Percentiles rank a stretch among this genome's conserved stretches.
These are phyloP conservation scores for Leucaena leucocephala DNA, from an alignment of 306 rosid species.

Conservation along the genomic window DNA sequence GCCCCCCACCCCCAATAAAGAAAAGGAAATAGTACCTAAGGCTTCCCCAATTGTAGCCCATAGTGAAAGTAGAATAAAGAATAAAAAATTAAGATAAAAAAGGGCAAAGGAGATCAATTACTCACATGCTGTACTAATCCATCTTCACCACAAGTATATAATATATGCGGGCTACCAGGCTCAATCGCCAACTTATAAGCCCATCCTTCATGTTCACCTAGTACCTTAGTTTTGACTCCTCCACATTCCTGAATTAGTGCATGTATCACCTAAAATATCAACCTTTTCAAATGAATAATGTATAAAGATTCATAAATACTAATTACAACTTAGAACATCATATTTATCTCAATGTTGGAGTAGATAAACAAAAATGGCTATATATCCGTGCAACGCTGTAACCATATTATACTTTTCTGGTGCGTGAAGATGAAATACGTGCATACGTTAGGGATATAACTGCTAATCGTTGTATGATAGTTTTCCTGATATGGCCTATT, in stretches of 20 bases:
- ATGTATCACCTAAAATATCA: conserved; percentile 45
- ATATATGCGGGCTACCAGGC: conserved; percentile 83
- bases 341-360: background rate
- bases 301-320: conserved; percentile 12
- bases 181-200: conserved; percentile 88
- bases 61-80: background rate
- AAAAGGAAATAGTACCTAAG: too few relatives aligned
- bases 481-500: background rate
- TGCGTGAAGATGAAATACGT: background rate
- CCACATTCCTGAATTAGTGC: conserved; percentile 65
- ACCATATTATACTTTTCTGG: conserved; percentile 5
- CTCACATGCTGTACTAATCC: conserved; percentile 92
- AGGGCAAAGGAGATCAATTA: conserved; percentile 28
- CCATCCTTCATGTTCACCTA: conserved; percentile 66
- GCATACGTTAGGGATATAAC: too few relatives aligned
- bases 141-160: conserved; percentile 93
- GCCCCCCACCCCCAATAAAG: too few relatives aligned
- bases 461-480: background rate
- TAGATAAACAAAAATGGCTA: conserved; percentile 3
- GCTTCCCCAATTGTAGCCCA: too few relatives aligned
- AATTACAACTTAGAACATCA: background rate
- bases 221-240: conserved; percentile 52
- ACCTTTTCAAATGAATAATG: conserved; percentile 7
- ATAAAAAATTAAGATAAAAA: too few relatives aligned
- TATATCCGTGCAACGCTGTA: background rate